A percentile compares a stretch with the other conserved stretches of the same genome.
phyloP scores from a whole-genome alignment of 192 early-diverging fungal genomes.

The Podochytrium sp. region DNA sequence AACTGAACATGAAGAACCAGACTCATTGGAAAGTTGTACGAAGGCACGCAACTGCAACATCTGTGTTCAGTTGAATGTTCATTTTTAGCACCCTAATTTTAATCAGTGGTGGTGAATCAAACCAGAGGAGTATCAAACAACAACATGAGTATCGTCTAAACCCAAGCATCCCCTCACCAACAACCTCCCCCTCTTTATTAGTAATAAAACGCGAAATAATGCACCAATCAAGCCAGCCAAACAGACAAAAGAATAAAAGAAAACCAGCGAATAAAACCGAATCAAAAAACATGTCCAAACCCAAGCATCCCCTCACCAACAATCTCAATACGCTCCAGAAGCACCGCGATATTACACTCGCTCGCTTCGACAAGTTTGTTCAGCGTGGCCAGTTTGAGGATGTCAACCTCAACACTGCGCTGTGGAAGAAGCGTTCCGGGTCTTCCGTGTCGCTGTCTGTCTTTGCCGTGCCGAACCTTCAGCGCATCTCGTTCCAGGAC shows the following conservation, averaged over 20 bases:
- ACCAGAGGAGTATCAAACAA: too few species aligned
- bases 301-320: not conserved
- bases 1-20: too few species aligned
- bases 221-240: not conserved
- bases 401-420: slow-evolving; percentile 62
- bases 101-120: too few species aligned
- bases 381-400: slow-evolving; percentile 66
- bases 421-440: slow-evolving; percentile 44
- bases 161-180: not conserved
- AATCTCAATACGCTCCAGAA: slow-evolving; percentile 38
- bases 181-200: slow-evolving; percentile 25
- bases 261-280: too few species aligned
- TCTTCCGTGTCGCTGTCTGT: slow-evolving; percentile 52
- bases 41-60: too few species aligned
- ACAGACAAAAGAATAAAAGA: not conserved
- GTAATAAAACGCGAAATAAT: slow-evolving; percentile 1
- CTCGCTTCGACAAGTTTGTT: slow-evolving; percentile 76
- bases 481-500: slow-evolving; percentile 76
- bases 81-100: too few species aligned
- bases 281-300: too few species aligned
- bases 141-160: too few species aligned
- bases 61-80: too few species aligned
- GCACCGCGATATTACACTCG: slow-evolving; percentile 77
- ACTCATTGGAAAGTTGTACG: too few species aligned
- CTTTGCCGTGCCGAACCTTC: slow-evolving; percentile 68